These are phyloP conservation scores for Nothophoma quercina DNA, from an alignment of 2,329 filamentous ascomycete species.

Conservation along the genomic window DNA sequence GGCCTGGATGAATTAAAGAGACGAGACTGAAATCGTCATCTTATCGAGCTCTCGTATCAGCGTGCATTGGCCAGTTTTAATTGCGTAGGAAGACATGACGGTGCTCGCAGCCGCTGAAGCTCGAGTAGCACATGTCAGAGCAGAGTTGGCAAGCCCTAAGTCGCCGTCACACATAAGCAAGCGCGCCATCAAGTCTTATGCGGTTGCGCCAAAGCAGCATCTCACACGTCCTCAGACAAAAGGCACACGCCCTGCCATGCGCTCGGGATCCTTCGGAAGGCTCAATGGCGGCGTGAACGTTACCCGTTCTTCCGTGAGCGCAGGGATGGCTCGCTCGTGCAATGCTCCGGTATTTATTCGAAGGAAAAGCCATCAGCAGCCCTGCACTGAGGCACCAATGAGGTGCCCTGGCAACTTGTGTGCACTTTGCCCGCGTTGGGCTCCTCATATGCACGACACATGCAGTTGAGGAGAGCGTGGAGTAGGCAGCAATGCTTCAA, in stretches of 20 bases:
- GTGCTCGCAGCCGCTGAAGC: background rate
- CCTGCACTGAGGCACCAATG: slow-evolving; percentile 23
- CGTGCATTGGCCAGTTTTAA: slow-evolving; percentile 7
- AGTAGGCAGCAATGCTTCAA: slow-evolving; percentile 18
- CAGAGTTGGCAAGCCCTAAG: background rate
- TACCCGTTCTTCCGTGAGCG: slow-evolving; percentile 32
- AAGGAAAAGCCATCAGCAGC: slow-evolving; percentile 22
- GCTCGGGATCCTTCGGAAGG: slow-evolving; percentile 30
- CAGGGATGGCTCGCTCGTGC: slow-evolving; percentile 26
- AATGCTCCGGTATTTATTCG: slow-evolving; percentile 21
- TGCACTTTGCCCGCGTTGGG: slow-evolving; percentile 13
- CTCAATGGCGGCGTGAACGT: slow-evolving; percentile 25
- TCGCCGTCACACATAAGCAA: background rate
- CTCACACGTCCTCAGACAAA: slow-evolving; percentile 5
- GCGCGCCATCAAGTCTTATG: slow-evolving; percentile 1
- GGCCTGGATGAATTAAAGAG: background rate
- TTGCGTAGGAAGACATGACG: slow-evolving; percentile 3
- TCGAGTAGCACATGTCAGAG: background rate
- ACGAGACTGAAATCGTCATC: background rate
- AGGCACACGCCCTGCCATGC: slow-evolving; percentile 9
- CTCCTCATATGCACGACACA: slow-evolving; percentile 17
- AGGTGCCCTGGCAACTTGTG: slow-evolving; percentile 7
- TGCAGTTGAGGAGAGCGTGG: slow-evolving; percentile 16
- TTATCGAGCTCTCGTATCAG: background rate
- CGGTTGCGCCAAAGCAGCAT: slow-evolving; percentile 8